Conservation (phyloP, 345 rosid species). For the Eucalyptus grandis region DNA sequence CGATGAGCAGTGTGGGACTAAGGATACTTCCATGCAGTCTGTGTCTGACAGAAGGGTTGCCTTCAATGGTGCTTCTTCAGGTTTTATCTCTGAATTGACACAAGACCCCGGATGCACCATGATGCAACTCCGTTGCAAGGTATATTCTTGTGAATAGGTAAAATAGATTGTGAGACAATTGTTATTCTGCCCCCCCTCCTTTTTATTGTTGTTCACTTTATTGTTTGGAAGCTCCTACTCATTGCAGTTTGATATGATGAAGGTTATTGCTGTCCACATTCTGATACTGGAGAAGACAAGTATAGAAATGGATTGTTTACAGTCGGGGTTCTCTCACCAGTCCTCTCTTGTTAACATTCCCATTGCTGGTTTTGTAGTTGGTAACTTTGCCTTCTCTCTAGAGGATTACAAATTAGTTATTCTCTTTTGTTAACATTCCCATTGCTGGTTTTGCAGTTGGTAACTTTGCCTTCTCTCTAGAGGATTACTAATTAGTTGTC, state of each 20-base stretch:
- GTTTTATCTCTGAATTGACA: constrained; percentile 25
- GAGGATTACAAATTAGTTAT: too few species aligned
- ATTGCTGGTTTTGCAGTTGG: constrained; percentile 73
- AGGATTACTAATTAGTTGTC: neutral
- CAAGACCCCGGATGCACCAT: constrained; percentile 13
- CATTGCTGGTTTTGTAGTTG: constrained; percentile 65
- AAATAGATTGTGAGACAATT: neutral
- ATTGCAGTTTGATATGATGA: constrained; percentile 5
- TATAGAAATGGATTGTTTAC: neutral
- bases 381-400: constrained; percentile 22
- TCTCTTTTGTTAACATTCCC: constrained; percentile 42
- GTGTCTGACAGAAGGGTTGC: neutral
- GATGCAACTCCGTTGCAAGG: constrained; percentile 50
- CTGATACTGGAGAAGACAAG: constrained; percentile 43
- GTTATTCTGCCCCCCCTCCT: neutral
- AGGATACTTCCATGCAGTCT: neutral
- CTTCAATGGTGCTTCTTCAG: constrained; percentile 17
- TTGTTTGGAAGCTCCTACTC: neutral
- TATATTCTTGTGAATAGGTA: constrained; percentile 5
- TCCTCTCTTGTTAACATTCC: constrained; percentile 44
- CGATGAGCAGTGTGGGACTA: constrained; percentile 6
- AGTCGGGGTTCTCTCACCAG: constrained; percentile 4
- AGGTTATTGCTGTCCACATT: constrained; percentile 53
- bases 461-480: constrained; percentile 12
- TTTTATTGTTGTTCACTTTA: neutral